phyloP scores from a whole-genome alignment of 1,284 basidiomycete genomes.

The Tilletiopsis washingtonensis region DNA sequence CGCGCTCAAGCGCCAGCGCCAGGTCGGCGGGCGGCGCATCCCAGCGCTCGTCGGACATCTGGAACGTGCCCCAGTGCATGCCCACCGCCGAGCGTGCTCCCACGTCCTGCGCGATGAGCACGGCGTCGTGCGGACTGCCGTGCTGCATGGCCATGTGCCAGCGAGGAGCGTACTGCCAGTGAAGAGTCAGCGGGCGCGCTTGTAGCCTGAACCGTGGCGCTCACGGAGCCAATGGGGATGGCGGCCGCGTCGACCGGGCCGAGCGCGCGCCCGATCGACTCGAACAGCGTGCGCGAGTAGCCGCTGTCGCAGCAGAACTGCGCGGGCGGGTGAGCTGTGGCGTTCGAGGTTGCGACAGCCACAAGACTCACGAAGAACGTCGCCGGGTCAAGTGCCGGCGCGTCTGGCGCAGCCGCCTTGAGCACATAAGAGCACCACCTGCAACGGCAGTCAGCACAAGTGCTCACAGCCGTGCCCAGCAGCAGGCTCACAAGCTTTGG shows the following conservation, averaged over 20 bases:
- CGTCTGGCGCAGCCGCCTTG: not conserved
- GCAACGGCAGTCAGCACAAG: too few species aligned
- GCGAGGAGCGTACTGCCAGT: conserved; percentile 13
- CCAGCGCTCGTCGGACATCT: conserved; percentile 34
- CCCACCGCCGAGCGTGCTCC: conserved; percentile 23
- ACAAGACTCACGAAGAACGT: not conserved
- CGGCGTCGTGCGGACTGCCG: conserved; percentile 27
- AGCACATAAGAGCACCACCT: conserved; percentile 1
- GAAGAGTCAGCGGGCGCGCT: not conserved
- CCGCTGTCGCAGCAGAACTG: conserved; percentile 50
- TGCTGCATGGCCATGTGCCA: conserved; percentile 40
- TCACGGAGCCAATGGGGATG: conserved; percentile 51
- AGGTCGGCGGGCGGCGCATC: conserved; percentile 27
- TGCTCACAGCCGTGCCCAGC: not conserved
- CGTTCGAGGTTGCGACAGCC: not conserved
- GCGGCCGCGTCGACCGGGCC: conserved; percentile 51
- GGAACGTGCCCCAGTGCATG: conserved; percentile 7
- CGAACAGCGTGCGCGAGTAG: conserved; percentile 50
- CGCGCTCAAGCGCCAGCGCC: conserved; percentile 13
- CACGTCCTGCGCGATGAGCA: conserved; percentile 28
- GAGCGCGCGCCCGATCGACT: conserved; percentile 49
- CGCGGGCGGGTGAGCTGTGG: conserved; percentile 21
- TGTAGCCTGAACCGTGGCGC: conserved; percentile 21
- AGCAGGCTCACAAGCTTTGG: conserved; percentile 47
- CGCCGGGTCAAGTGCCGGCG: not conserved